Evolutionary conservation across 148 eudicot genomes (phyloP).

Genomic region (Suaeda aralocaspica): DNA sequence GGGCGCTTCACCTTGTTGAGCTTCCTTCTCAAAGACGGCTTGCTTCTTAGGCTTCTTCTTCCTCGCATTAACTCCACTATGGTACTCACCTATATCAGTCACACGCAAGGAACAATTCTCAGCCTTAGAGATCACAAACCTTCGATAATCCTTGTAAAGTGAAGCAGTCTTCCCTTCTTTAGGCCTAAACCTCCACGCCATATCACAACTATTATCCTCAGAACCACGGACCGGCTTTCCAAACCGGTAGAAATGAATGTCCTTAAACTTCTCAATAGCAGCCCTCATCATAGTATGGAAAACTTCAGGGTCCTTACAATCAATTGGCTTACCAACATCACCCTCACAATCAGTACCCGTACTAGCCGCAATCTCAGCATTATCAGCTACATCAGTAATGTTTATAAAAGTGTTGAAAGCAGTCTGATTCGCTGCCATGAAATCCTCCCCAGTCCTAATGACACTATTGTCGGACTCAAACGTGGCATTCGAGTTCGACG

Average conservation of each 20-base stretch:
- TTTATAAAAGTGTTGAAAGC: slow-evolving; percentile 58
- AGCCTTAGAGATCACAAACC: slow-evolving; percentile 50
- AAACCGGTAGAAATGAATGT: slow-evolving; percentile 76
- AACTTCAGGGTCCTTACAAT: slow-evolving; percentile 76
- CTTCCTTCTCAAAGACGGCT: slow-evolving; percentile 51
- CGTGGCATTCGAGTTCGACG: slow-evolving; percentile 67
- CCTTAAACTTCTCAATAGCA: slow-evolving; percentile 80
- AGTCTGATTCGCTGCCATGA: slow-evolving; percentile 63
- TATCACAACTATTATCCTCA: slow-evolving; percentile 69
- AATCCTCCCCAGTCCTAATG: slow-evolving; percentile 89
- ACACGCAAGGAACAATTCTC: slow-evolving; percentile 74
- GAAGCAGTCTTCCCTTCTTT: slow-evolving; percentile 76
- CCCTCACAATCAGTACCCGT: slow-evolving; percentile 43
- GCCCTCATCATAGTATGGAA: slow-evolving; percentile 90
- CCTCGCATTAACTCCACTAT: slow-evolving; percentile 80
- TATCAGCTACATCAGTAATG: slow-evolving; percentile 52
- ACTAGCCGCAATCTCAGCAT: slow-evolving; percentile 23
- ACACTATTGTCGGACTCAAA: slow-evolving; percentile 60
- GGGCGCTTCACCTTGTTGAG: slow-evolving; percentile 14
- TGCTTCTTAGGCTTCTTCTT: slow-evolving; percentile 64
- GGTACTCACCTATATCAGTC: slow-evolving; percentile 73
- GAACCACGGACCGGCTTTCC: slow-evolving; percentile 76
- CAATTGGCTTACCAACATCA: slow-evolving; percentile 62
- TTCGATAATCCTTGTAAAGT: slow-evolving; percentile 78
- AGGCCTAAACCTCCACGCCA: slow-evolving; percentile 98